Evolutionary conservation across 257 asterid genomes (phyloP), one percentile per base, ranked within the genome.

Genomic region (Plantago ovata): DNA sequence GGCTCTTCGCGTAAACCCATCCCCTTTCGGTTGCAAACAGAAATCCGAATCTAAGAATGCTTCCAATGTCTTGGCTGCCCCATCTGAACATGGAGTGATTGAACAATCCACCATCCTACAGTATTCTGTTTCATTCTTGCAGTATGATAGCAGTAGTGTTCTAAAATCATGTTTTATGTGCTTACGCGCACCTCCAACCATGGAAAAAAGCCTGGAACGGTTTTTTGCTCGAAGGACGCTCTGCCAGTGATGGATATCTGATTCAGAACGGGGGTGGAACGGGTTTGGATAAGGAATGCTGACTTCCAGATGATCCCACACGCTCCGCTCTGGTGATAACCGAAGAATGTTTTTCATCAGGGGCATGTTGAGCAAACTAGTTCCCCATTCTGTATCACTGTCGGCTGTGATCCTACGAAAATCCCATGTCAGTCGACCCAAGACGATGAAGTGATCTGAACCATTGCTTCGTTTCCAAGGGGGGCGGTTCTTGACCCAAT

Each of bases 391-490:
- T 10, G 71, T 79, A 55, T 79, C 82, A 16, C 61, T 57, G 75
- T 74, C 10, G 75, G 65, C 24, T 84, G 69, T 3, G 38, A 57
- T 40, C 21, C 62, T 57, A 3, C 94, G 81, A 62, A 84, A 84
- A 72, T 82, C 94, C 94, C 94, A 84, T 1, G 94, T 84, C 68
- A 82, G 59, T 38, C 94, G 44, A 3, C 84, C 84, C 2, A 79
- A 50, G 22, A 80, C 50, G 6, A 69, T 84, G 71, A 84, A 82
- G 41, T 84, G 94, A 72, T 84, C 85, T 0, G 79, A 79, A 40
- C 84, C 89, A 65, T 77, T 77, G 64, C 59, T 61, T 62, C 38
- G 51, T 6, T 10, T 55, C 76, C 85, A 84, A 43, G 61, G 38
- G 3, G 55, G 50, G 11, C 71, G 81, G 0, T 41, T 42, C 39